Percentiles rank a stretch among this genome's conserved stretches.
These are phyloP conservation scores for Cyclotella atomus DNA, from an alignment of 108 stramenopile genomes.

Conservation along the genomic window DNA sequence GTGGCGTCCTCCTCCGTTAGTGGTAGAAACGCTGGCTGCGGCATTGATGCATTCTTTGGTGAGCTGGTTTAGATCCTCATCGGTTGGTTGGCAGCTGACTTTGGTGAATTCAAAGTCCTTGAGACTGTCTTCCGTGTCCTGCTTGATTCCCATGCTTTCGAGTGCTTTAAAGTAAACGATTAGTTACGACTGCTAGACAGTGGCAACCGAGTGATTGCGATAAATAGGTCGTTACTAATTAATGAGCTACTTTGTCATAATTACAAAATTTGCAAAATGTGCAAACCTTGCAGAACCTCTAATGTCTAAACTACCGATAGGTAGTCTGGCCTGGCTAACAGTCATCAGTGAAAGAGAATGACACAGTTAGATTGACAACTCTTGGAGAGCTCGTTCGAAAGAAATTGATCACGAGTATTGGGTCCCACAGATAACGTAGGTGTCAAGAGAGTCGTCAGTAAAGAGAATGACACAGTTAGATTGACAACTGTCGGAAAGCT, in stretches of 20 bases:
- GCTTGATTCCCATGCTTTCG: conserved; percentile 10
- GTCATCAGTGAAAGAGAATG: too few species aligned
- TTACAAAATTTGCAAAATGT: too few species aligned
- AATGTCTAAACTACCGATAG: too few species aligned
- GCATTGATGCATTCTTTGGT: neutral
- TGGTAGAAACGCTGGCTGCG: neutral
- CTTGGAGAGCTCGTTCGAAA: too few species aligned
- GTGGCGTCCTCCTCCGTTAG: neutral
- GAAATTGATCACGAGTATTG: too few species aligned
- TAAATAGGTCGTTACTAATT: conserved; percentile 34
- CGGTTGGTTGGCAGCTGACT: conserved; percentile 1
- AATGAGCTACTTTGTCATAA: conserved; percentile 21
- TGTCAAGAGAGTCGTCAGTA: too few species aligned
- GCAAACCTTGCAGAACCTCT: too few species aligned
- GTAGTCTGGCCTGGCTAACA: too few species aligned
- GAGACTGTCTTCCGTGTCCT: conserved; percentile 5
- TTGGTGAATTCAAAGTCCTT: conserved; percentile 1
- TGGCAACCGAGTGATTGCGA: conserved; percentile 11
- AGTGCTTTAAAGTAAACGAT: conserved; percentile 8
- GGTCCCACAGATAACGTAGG: too few species aligned
- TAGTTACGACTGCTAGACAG: conserved; percentile 21
- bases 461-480: too few species aligned
- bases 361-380: too few species aligned
- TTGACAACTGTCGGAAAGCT: too few species aligned
- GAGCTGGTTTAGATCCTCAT: neutral